Conservation (phyloP, 257 asterid genomes). For the Nicotiana paniculata region DNA sequence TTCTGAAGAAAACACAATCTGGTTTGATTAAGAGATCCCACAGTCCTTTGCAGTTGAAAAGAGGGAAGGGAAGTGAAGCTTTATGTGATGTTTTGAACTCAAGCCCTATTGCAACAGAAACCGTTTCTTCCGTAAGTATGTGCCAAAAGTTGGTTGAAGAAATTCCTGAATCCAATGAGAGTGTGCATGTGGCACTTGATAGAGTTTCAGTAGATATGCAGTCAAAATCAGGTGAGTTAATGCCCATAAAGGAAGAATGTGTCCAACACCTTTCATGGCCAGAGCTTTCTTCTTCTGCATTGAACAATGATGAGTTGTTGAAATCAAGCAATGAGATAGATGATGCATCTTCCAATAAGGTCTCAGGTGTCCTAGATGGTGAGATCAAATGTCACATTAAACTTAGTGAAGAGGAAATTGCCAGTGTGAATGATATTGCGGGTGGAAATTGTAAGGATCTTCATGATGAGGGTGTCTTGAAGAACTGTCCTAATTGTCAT, state of each 20-base stretch:
- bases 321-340: conserved; percentile 19
- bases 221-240: neutral
- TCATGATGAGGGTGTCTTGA: conserved; percentile 16
- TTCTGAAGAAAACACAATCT: conserved; percentile 56
- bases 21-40: conserved; percentile 37
- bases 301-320: conserved; percentile 15
- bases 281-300: conserved; percentile 22
- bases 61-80: conserved; percentile 32
- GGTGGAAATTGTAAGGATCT: conserved; percentile 14
- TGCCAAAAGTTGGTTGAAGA: conserved; percentile 22
- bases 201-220: conserved; percentile 15
- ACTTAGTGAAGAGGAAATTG: neutral
- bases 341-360: conserved; percentile 26
- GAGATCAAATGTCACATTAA: conserved; percentile 8
- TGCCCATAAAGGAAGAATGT: neutral
- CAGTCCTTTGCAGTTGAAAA: conserved; percentile 39
- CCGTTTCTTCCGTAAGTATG: conserved; percentile 15
- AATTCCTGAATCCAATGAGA: conserved; percentile 21
- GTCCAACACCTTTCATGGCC: conserved; percentile 11
- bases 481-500: conserved; percentile 5
- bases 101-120: conserved; percentile 28
- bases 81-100: conserved; percentile 25
- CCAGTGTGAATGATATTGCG: neutral
- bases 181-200: conserved; percentile 13
- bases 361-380: conserved; percentile 19